These are phyloP conservation scores for Calonectria naviculata DNA, from an alignment of 2,329 filamentous ascomycete genomes.

Conservation along the genomic window DNA sequence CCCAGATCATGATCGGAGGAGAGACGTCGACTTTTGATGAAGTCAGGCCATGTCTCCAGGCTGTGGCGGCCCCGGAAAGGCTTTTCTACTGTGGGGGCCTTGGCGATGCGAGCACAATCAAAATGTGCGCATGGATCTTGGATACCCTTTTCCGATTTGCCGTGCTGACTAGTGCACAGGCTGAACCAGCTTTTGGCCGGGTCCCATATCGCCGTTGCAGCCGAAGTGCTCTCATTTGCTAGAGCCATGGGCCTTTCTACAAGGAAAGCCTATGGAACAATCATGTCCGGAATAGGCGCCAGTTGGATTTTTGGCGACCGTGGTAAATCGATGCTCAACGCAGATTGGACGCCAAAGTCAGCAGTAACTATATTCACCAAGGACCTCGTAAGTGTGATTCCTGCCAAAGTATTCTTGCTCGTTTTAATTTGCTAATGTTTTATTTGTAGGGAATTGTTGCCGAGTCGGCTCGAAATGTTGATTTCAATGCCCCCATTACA, in stretches of 20 bases:
- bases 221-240: neutral
- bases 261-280: neutral
- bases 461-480: neutral
- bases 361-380: neutral
- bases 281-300: neutral
- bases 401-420: fast-evolving
- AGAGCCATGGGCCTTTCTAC: neutral
- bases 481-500: neutral
- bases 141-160: neutral
- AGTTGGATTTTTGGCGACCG: neutral
- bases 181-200: neutral
- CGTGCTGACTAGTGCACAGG: neutral
- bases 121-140: neutral
- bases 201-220: neutral
- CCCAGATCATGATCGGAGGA: neutral
- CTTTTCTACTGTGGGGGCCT: neutral
- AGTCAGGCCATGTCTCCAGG: neutral
- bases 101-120: neutral
- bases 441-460: neutral
- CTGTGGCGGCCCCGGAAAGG: neutral
- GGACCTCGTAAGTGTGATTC: neutral
- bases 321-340: neutral
- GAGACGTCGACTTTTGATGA: neutral
- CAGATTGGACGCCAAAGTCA: neutral
- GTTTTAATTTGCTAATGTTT: neutral